Percentiles rank a stretch among this genome's conserved stretches.
phyloP scores from a whole-genome alignment of 495 filamentous ascomycete species.

The Penicillium daleae region DNA sequence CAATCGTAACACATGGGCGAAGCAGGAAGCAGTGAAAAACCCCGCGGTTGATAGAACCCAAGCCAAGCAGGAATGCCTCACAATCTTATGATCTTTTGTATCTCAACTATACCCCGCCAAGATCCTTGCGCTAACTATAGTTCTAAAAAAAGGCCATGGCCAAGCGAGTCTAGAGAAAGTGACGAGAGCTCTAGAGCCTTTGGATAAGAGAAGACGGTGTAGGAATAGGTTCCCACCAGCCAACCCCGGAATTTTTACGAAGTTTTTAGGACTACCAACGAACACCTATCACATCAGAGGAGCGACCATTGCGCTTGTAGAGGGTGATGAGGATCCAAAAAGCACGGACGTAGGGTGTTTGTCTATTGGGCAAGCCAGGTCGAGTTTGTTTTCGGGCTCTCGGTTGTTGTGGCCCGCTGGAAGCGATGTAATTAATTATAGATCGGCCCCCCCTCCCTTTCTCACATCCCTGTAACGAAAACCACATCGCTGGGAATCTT shows the following conservation, averaged over 20 bases:
- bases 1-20: background rate
- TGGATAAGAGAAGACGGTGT: slow-evolving; percentile 8
- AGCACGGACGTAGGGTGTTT: slow-evolving; percentile 29
- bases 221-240: background rate
- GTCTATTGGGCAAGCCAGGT: slow-evolving; percentile 11
- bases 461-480: slow-evolving; percentile 43
- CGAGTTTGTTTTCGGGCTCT: slow-evolving; percentile 12
- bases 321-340: background rate
- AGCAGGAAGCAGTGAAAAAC: no score
- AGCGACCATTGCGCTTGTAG: slow-evolving; percentile 6
- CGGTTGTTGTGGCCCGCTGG: slow-evolving; percentile 16
- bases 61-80: background rate
- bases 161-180: background rate
- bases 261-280: background rate
- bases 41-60: background rate
- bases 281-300: slow-evolving; percentile 16
- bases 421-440: slow-evolving; percentile 44
- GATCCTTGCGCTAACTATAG: slow-evolving; percentile 4
- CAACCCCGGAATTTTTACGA: background rate
- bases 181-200: background rate
- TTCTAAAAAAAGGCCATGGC: slow-evolving; percentile 2
- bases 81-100: background rate
- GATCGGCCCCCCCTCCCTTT: slow-evolving; percentile 27
- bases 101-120: background rate
- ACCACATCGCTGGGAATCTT: slow-evolving; percentile 42